Base-by-base conservation (phyloP, 2,329 filamentous ascomycete genomes). In the Thelonectria blattea region DNA sequence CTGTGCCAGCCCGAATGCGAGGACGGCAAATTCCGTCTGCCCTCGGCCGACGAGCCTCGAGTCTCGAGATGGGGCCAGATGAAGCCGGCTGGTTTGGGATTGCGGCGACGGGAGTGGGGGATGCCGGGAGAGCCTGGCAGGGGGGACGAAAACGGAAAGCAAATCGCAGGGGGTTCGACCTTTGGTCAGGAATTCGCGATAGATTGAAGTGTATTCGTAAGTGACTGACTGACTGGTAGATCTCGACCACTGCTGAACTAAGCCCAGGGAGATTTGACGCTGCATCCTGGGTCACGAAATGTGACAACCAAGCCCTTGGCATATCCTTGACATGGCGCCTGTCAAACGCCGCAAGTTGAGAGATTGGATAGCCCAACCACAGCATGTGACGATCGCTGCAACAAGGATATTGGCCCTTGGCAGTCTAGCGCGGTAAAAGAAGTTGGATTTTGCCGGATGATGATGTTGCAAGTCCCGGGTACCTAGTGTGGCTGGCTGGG, bases 71-170 rank as follows among this genome's bases (percentile, higher is more conserved):
- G 65, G 56, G 57, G 48, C 37, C 65, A 69, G 65, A 63, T 60
- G 53, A 47, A 51, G 52, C 60, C 58, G 59, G 58, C 41, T 58
- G 49, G 66, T 69, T 68, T 69, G 63, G 60, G 61, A 65, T 69
- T 68, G 64, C 66, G 60, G 59, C 68, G 56, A 63, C 60, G 56
- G 22, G 62, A 64, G 68, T 68, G 68, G 68, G 34, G 68, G 66
- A 61, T 52, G 46, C 51, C 59, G 60, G 57, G 60, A 60, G 59
- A 60, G 60, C 57, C 20, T 18, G 56, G 62, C 62, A 63, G 59
- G 61, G 60, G 64, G 46, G 54, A 59, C 65, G 41, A 64, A 69
- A 69, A 58, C 61, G 68, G 68, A 71, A 71, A 67, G 39, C 64
- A 62, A 61, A 66, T 71, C 68, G 68, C 32, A 60, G 61, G 65